Evolutionary conservation across 129 eudicot genomes (phyloP), one percentile per base, ranked within the genome.

Genomic region (Saposhnikovia divaricata): DNA sequence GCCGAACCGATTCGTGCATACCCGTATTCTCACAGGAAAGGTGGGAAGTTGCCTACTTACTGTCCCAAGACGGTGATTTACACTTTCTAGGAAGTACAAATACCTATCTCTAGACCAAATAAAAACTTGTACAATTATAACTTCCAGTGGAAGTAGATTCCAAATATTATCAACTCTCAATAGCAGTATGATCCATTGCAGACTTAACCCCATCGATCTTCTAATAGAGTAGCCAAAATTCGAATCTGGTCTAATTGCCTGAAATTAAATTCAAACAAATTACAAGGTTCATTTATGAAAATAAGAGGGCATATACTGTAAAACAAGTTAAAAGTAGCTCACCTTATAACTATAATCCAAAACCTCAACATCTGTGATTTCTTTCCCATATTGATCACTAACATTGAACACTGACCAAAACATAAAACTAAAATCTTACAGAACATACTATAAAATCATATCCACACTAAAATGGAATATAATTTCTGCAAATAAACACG

Each of bases 301-400:
- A n/a, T 28, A 11, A 66, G 9, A 21, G n/a, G 13, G 66, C 34
- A 15, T 42, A 11, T 13, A 81, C n/a, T n/a, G n/a, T n/a, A n/a
- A 19, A 2, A 68, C 43, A 68, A 78, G 77, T 70, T 44, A 37
- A 68, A 74, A 66, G 75, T 44, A 73, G 81, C 88, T 86, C 81
- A 90, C 98, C 93, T 95, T 95, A 80, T 89, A 86, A 77, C 92
- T 95, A 83, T 87, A 95, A 31, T 31, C 34, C 34, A 31, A 31
- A 81, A 90, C 81, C 74, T 83, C 96, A 77, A 90, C 92, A 73
- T 90, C 94, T 14, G 90, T 86, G 47, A 95, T 90, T 89, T 92
- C 89, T 86, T 95, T 95, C 83, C 99, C 99, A 53, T 87, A 94
- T 77, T 90, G 91, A 86, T 95, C 94, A 77, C 96, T 92, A 74